These are phyloP conservation scores for Colletotrichum eremochloae DNA, from an alignment of 2,329 filamentous ascomycete species.

Conservation along the genomic window DNA sequence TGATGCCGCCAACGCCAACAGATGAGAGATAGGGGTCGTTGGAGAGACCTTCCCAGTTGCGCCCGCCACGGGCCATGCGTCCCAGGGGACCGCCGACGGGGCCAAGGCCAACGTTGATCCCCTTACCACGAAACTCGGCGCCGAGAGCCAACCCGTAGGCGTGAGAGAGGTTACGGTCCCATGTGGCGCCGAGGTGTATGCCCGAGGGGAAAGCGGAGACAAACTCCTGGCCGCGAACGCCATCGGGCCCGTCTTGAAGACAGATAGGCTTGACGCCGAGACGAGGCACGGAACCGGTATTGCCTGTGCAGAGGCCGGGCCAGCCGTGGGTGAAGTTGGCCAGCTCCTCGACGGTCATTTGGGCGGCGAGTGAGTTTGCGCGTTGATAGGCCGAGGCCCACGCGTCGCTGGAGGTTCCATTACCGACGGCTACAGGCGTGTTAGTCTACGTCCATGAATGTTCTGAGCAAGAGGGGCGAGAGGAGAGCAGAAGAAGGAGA, in stretches of 20 bases:
- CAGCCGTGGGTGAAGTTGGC: constrained; percentile 53
- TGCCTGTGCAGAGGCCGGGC: constrained; percentile 55
- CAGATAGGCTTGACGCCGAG: constrained; percentile 61
- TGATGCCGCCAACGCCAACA: constrained; percentile 76
- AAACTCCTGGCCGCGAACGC: constrained; percentile 60
- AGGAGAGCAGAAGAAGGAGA: too few relatives aligned
- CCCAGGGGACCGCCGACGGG: constrained; percentile 79
- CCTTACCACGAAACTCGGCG: constrained; percentile 80
- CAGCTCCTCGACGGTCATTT: constrained; percentile 77
- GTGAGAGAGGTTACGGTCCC: constrained; percentile 72
- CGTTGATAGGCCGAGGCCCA: constrained; percentile 73
- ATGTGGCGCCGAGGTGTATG: constrained; percentile 62
- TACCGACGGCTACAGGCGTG: background rate
- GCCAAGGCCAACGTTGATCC: constrained; percentile 82
- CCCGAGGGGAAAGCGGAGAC: constrained; percentile 62
- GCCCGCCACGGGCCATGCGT: constrained; percentile 70
- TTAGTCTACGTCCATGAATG: background rate
- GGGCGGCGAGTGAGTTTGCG: constrained; percentile 67
- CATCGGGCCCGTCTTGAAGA: constrained; percentile 63
- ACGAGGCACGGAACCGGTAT: constrained; percentile 60
- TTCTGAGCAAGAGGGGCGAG: background rate
- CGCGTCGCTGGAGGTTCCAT: constrained; percentile 44
- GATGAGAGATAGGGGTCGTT: constrained; percentile 81
- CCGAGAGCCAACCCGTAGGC: constrained; percentile 81
- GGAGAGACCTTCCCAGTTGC: constrained; percentile 74